A percentile compares a stretch with the other conserved stretches of the same genome.
These are phyloP conservation scores for Periconia sp. DNA, from an alignment of 2,329 filamentous ascomycete species.

Conservation along the genomic window DNA sequence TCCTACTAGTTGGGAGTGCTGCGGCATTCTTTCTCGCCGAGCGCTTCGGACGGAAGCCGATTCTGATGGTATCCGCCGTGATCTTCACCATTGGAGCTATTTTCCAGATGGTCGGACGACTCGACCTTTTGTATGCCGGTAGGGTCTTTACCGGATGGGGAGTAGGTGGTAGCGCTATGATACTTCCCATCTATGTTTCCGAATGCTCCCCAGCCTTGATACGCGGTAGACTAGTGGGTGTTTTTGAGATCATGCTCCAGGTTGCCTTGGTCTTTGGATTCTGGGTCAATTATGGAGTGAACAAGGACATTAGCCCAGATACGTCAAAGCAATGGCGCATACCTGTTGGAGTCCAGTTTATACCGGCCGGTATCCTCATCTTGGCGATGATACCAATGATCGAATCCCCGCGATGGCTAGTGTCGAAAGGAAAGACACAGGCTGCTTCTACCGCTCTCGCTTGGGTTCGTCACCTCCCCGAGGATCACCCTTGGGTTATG, in stretches of 20 bases:
- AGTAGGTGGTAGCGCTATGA: constrained; percentile 15
- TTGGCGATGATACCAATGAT: constrained; percentile 46
- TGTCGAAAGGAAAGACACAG: constrained; percentile 36
- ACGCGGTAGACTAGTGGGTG: constrained; percentile 68
- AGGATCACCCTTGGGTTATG: constrained; percentile 41
- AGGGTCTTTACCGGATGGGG: constrained; percentile 45
- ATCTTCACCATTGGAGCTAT: constrained; percentile 35
- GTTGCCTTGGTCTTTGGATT: constrained; percentile 70
- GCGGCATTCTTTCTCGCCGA: constrained; percentile 47
- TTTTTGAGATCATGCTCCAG: constrained; percentile 59
- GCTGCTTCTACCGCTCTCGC: constrained; percentile 46
- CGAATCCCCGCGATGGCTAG: neutral
- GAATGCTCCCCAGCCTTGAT: constrained; percentile 63
- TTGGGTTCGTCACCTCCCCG: constrained; percentile 47
- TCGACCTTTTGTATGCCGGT: constrained; percentile 46
- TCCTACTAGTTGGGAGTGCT: constrained; percentile 41
- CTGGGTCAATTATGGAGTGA: constrained; percentile 29
- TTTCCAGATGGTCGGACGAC: constrained; percentile 43
- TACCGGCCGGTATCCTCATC: constrained; percentile 25
- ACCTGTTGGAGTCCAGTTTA: constrained; percentile 25
- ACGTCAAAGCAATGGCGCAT: constrained; percentile 20
- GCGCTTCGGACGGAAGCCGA: constrained; percentile 42
- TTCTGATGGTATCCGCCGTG: constrained; percentile 38
- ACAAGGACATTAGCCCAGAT: constrained; percentile 12
- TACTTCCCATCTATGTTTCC: neutral